These are phyloP conservation scores for Aspergillus candidus DNA, from an alignment of 2,329 filamentous ascomycete genomes.

Conservation along the genomic window DNA sequence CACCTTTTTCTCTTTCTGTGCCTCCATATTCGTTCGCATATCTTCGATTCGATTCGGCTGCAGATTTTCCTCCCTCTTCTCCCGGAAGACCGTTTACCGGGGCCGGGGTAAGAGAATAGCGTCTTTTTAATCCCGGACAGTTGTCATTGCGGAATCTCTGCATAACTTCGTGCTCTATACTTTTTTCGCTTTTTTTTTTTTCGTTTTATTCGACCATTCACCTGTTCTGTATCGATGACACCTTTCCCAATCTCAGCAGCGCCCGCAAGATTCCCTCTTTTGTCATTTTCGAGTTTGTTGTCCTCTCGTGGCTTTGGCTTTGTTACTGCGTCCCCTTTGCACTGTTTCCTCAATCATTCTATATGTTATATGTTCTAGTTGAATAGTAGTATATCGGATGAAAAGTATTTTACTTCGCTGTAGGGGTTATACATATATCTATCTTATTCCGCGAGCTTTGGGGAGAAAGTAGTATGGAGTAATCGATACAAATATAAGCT, in stretches of 20 bases:
- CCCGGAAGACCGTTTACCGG: slow-evolving; percentile 16
- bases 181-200: slow-evolving; percentile 13
- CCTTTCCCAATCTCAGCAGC: slow-evolving; percentile 33
- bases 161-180: slow-evolving; percentile 19
- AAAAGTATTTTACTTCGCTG: slow-evolving; percentile 11
- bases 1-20: slow-evolving; percentile 11
- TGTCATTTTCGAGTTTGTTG: slow-evolving; percentile 25
- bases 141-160: slow-evolving; percentile 21
- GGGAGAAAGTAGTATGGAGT: too few species aligned
- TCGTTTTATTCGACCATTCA: slow-evolving; percentile 8
- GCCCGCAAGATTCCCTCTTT: slow-evolving; percentile 39
- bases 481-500: too few species aligned
- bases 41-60: slow-evolving; percentile 15
- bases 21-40: slow-evolving; percentile 17
- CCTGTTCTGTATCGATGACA: slow-evolving; percentile 22
- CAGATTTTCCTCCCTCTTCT: slow-evolving; percentile 13
- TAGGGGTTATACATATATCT: background rate
- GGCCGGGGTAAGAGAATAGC: slow-evolving; percentile 27
- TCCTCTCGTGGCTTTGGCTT: slow-evolving; percentile 15
- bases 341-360: slow-evolving; percentile 21
- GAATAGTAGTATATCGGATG: slow-evolving; percentile 29
- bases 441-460: background rate
- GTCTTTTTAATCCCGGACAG: slow-evolving; percentile 28
- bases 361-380: slow-evolving; percentile 18
- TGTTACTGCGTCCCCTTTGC: slow-evolving; percentile 7